Conservation (phyloP, 345 rosid genomes). For the Salix caprea region DNA sequence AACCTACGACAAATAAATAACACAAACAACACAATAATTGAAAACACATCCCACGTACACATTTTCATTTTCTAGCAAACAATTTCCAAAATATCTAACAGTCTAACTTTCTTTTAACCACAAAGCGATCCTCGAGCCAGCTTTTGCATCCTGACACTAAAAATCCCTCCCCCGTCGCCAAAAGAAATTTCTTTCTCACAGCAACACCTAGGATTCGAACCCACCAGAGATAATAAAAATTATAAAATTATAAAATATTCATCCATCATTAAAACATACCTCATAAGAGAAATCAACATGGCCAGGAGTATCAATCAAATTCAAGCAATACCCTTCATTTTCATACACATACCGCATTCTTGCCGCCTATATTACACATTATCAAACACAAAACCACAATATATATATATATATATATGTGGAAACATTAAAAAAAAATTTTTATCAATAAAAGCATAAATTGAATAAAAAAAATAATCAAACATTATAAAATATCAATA, state of each 20-base stretch:
- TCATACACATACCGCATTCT: slow-evolving; percentile 83
- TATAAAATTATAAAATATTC: neutral
- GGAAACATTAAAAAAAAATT: neutral
- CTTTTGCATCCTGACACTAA: neutral
- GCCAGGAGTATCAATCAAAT: slow-evolving; percentile 95
- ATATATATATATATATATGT: no score
- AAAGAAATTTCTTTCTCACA: neutral
- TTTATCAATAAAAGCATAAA: neutral
- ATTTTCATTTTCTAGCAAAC: neutral
- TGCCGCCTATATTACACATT: slow-evolving; percentile 58
- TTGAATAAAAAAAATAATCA: neutral
- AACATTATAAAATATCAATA: neutral
- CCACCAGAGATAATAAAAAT: neutral
- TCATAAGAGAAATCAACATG: slow-evolving; percentile 98
- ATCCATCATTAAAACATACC: slow-evolving; percentile 35
- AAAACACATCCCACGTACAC: neutral
- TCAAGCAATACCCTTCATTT: slow-evolving; percentile 67
- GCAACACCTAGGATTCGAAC: neutral
- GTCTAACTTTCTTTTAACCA: neutral
- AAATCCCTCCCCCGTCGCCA: neutral
- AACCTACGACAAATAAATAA: slow-evolving; percentile 41
- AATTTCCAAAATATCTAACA: neutral
- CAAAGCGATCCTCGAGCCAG: neutral
- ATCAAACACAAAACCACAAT: neutral
- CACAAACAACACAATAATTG: neutral